A percentile compares a stretch with the other conserved stretches of the same genome.
Conservation (phyloP, 495 filamentous ascomycete species). For the Trichocladium uniseriatum region DNA sequence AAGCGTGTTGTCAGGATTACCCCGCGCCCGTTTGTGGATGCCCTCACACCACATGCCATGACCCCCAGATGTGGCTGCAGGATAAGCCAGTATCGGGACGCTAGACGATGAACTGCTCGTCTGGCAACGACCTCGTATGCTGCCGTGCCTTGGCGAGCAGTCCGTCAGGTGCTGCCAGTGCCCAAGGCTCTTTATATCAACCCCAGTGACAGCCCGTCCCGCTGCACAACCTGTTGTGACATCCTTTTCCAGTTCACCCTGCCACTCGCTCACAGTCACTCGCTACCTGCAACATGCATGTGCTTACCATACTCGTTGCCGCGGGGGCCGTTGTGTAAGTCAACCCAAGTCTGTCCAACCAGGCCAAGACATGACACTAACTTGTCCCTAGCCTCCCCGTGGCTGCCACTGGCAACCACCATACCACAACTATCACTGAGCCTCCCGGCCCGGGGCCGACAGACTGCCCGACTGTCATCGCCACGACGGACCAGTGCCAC, state of each 20-base stretch:
- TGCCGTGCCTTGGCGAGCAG: neutral
- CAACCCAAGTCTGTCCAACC: neutral
- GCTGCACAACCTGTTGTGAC: too few species aligned
- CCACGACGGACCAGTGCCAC: slow-evolving; percentile 5
- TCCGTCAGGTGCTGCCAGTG: too few species aligned
- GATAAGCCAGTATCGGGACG: neutral
- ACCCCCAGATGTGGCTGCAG: neutral
- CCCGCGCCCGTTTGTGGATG: slow-evolving; percentile 5
- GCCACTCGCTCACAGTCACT: too few species aligned
- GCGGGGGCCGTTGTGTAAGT: slow-evolving; percentile 6
- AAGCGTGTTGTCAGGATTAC: neutral
- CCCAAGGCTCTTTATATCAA: too few species aligned
- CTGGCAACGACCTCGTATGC: neutral
- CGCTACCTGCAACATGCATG: too few species aligned
- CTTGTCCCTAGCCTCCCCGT: slow-evolving; percentile 2
- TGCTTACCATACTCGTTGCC: too few species aligned
- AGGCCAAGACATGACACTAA: neutral
- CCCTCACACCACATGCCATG: neutral
- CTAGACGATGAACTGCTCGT: neutral
- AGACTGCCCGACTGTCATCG: slow-evolving; percentile 11
- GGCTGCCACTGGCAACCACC: neutral
- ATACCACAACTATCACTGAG: neutral
- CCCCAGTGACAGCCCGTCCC: too few species aligned
- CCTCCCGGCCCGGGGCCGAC: neutral
- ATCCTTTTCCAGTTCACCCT: too few species aligned